Evolutionary conservation across 139 green algal species (phyloP).

Genomic region (Closterium sp.): DNA sequence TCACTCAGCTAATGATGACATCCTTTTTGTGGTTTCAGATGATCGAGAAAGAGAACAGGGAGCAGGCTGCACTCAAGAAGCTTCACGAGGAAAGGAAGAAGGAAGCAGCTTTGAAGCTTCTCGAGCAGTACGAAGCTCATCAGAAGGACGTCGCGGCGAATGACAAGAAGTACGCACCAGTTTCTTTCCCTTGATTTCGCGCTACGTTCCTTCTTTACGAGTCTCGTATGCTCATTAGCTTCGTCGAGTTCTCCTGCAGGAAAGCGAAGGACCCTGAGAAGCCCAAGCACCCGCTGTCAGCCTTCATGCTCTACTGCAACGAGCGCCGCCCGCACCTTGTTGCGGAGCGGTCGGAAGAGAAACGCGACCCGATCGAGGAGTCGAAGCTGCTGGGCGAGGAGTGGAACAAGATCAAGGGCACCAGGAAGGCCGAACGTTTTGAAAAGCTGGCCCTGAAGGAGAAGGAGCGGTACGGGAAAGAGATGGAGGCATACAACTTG

Average conservation of each 20-base stretch:
- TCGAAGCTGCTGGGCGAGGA: slow-evolving; percentile 16
- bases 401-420: slow-evolving; percentile 27
- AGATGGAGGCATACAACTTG: neutral
- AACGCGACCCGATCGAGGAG: neutral
- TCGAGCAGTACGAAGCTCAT: neutral
- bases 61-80: slow-evolving; percentile 7
- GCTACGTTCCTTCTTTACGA: neutral
- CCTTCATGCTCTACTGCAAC: slow-evolving; percentile 28
- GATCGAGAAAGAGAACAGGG: neutral
- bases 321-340: slow-evolving; percentile 1
- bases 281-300: slow-evolving; percentile 18
- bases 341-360: neutral
- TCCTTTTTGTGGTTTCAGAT: neutral
- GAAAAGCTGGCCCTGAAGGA: slow-evolving; percentile 17
- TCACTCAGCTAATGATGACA: neutral
- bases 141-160: neutral
- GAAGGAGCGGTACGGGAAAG: slow-evolving; percentile 16
- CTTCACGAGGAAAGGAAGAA: slow-evolving; percentile 1
- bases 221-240: neutral
- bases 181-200: neutral
- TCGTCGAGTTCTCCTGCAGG: neutral
- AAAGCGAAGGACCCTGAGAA: slow-evolving; percentile 28
- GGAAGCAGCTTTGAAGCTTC: slow-evolving; percentile 1
- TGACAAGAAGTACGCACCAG: neutral
- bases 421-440: slow-evolving; percentile 1